These are phyloP conservation scores for Nyctanthes arbortristis DNA, from an alignment of 257 asterid species.

Conservation along the genomic window DNA sequence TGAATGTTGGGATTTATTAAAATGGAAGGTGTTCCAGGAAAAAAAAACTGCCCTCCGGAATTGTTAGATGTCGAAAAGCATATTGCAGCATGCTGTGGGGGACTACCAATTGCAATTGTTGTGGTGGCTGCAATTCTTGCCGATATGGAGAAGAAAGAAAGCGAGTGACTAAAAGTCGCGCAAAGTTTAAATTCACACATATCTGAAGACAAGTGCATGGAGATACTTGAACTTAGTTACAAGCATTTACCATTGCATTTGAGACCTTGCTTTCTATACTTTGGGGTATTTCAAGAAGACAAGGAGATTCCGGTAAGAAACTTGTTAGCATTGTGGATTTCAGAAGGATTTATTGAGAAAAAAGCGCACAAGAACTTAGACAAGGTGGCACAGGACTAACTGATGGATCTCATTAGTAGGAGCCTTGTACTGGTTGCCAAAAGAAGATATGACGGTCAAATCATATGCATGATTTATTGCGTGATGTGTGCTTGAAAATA, in stretches of 20 bases:
- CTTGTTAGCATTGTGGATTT: slow-evolving; percentile 28
- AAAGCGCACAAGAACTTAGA: slow-evolving; percentile 9
- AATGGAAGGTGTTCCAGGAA: slow-evolving; percentile 30
- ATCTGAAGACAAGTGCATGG: background rate
- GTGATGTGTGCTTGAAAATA: slow-evolving; percentile 18
- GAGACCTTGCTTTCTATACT: slow-evolving; percentile 34
- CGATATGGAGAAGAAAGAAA: slow-evolving; percentile 6
- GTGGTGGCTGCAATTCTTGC: slow-evolving; percentile 41
- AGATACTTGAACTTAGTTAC: slow-evolving; percentile 31
- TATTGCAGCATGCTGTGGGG: slow-evolving; percentile 30
- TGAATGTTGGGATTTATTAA: slow-evolving; percentile 38
- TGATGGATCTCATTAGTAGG: slow-evolving; percentile 23
- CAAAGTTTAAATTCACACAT: slow-evolving; percentile 14
- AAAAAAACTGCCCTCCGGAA: slow-evolving; percentile 23
- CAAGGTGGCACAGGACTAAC: slow-evolving; percentile 15
- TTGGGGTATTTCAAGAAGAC: slow-evolving; percentile 23
- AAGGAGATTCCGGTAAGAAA: slow-evolving; percentile 10
- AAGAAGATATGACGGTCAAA: slow-evolving; percentile 14
- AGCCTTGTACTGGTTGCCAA: slow-evolving; percentile 24
- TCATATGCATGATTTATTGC: slow-evolving; percentile 30
- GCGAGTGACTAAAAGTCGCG: slow-evolving; percentile 28
- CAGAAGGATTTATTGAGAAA: slow-evolving; percentile 31
- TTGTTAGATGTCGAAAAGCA: slow-evolving; percentile 16
- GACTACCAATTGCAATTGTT: slow-evolving; percentile 44
- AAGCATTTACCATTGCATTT: slow-evolving; percentile 26